Percentiles rank a stretch among this genome's conserved stretches.
Conservation (phyloP, 306 rosid genomes). For the Castanopsis chinensis region DNA sequence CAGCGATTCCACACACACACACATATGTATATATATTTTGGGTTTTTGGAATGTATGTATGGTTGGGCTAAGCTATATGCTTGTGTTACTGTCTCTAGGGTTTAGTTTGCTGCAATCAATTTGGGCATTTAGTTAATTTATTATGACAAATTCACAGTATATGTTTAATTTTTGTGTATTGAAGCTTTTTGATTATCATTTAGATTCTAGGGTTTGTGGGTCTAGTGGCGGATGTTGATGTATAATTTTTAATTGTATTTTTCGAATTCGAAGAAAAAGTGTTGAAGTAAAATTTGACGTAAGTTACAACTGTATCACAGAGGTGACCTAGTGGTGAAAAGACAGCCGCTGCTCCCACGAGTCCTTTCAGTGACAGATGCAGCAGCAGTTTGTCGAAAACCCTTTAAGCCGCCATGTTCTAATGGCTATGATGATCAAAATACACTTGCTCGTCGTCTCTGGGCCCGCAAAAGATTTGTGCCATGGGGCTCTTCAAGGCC, state of each 20-base stretch:
- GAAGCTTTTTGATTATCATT: not conserved
- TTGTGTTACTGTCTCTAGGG: not conserved
- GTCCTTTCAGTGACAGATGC: conserved; percentile 71
- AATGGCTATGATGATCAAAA: conserved; percentile 44
- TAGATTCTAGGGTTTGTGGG: not conserved
- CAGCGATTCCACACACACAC: too few species aligned
- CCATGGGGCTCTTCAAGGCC: conserved; percentile 86
- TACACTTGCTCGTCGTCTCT: conserved; percentile 71
- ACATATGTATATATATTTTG: too few species aligned
- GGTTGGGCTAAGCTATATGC: not conserved
- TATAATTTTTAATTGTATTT: not conserved
- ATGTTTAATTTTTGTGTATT: not conserved
- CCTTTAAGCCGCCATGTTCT: conserved; percentile 83
- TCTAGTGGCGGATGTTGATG: not conserved
- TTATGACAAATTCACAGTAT: not conserved
- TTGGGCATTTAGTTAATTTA: not conserved
- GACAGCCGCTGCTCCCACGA: conserved; percentile 83
- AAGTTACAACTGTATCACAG: conserved; percentile 27
- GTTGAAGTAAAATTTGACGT: not conserved
- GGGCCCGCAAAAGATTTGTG: conserved; percentile 82
- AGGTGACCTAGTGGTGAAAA: conserved; percentile 71
- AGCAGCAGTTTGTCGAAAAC: conserved; percentile 72
- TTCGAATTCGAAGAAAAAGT: not conserved
- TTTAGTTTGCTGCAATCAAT: not conserved
- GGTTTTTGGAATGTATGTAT: not conserved